A percentile compares a stretch with the other conserved stretches of the same genome.
Conservation (phyloP, 371 early-diverging fungal genomes). For the Mortierella polycephala region DNA sequence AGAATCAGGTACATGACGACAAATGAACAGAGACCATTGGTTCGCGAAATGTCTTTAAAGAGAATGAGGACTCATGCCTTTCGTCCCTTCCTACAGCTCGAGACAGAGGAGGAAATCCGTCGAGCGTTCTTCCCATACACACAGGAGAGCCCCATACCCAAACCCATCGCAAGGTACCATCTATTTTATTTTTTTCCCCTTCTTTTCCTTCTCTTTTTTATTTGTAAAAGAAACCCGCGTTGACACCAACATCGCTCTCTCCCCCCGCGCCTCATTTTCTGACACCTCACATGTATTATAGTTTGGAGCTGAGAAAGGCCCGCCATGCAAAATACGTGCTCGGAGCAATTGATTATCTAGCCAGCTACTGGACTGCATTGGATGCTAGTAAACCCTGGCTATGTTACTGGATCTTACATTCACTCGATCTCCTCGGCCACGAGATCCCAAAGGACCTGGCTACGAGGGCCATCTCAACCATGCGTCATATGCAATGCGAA, state of each 20-base stretch:
- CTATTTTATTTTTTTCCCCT: not conserved
- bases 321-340: slow-evolving; percentile 70
- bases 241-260: no score
- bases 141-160: slow-evolving; percentile 39
- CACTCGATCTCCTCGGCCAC: slow-evolving; percentile 79
- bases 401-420: slow-evolving; percentile 89
- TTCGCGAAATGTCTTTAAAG: slow-evolving; percentile 33
- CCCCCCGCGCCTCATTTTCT: not conserved
- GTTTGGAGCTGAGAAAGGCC: slow-evolving; percentile 60
- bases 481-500: slow-evolving; percentile 74
- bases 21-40: not conserved
- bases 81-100: not conserved
- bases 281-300: slow-evolving; percentile 17
- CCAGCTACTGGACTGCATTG: slow-evolving; percentile 72
- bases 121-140: slow-evolving; percentile 37
- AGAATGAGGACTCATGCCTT: not conserved
- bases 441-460: slow-evolving; percentile 55
- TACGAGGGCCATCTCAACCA: slow-evolving; percentile 70
- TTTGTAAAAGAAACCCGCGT: no score
- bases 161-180: slow-evolving; percentile 29
- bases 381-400: slow-evolving; percentile 96
- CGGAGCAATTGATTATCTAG: slow-evolving; percentile 62
- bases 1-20: slow-evolving; percentile 58
- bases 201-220: not conserved
- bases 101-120: slow-evolving; percentile 32